These are phyloP conservation scores for Tulasnella calospora DNA, from an alignment of 768 basidiomycete genomes.

Conservation along the genomic window DNA sequence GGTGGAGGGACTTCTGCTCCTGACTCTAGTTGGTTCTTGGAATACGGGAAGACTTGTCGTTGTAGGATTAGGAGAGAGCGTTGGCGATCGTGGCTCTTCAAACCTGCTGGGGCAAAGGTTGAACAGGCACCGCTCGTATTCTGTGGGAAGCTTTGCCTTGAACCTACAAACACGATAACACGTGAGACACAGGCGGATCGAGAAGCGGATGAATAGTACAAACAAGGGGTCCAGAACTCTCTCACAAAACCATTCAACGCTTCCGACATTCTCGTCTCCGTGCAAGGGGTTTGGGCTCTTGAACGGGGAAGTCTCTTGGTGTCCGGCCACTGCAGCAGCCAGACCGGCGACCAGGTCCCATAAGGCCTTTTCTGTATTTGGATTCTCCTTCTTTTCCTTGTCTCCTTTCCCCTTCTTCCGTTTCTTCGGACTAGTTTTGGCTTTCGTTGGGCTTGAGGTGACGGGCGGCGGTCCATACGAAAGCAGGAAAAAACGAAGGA, in stretches of 20 bases:
- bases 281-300: background rate
- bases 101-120: background rate
- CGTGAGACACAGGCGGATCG: background rate
- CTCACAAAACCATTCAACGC: slow-evolving; percentile 6
- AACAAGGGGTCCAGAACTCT: slow-evolving; percentile 1
- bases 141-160: background rate
- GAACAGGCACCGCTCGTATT: background rate
- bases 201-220: background rate
- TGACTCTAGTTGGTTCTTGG: background rate
- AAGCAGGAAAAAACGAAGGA: background rate
- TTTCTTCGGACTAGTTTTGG: background rate
- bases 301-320: background rate
- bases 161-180: background rate
- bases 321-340: background rate
- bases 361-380: background rate
- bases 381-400: background rate
- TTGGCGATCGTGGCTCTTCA: background rate
- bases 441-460: background rate
- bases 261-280: background rate
- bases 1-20: background rate
- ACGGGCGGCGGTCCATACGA: background rate
- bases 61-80: background rate
- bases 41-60: background rate
- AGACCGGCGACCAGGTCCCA: background rate
- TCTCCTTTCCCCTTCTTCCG: background rate